A percentile compares a stretch with the other conserved stretches of the same genome.
Conservation (phyloP, 2,329 filamentous ascomycete species). For the Macrophomina pseudophaseolina region DNA sequence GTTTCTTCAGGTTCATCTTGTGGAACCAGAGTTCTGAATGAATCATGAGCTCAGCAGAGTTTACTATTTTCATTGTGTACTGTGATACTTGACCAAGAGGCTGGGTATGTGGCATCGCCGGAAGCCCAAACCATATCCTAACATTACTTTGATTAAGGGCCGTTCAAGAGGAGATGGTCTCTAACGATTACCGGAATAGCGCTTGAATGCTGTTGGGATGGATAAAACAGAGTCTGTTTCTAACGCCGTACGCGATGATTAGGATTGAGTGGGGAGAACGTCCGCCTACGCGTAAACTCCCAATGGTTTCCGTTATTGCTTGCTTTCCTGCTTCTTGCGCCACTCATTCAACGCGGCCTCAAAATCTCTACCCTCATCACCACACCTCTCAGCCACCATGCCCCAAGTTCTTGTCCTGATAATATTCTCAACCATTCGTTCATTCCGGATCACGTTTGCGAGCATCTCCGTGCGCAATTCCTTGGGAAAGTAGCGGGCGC, state of each 20-base stretch:
- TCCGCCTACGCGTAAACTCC: background rate
- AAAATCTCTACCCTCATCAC: slow-evolving; percentile 53
- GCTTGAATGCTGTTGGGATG: slow-evolving; percentile 9
- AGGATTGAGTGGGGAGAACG: slow-evolving; percentile 3
- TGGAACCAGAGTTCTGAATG: too few species aligned
- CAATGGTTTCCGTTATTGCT: background rate
- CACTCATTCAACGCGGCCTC: slow-evolving; percentile 44
- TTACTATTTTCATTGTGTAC: too few species aligned
- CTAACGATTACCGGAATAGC: background rate
- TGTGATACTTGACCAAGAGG: too few species aligned
- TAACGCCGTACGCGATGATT: background rate
- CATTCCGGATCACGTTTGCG: slow-evolving; percentile 73
- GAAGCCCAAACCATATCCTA: too few species aligned
- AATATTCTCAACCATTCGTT: slow-evolving; percentile 77
- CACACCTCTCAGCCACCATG: slow-evolving; percentile 76
- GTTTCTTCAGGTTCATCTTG: too few species aligned
- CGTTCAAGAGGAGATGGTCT: too few species aligned
- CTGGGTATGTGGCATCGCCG: too few species aligned
- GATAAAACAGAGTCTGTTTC: background rate
- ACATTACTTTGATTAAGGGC: too few species aligned
- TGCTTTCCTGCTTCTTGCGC: slow-evolving; percentile 30
- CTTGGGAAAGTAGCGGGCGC: slow-evolving; percentile 76
- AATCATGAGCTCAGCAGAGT: too few species aligned
- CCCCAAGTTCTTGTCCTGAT: slow-evolving; percentile 83
- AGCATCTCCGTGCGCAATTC: slow-evolving; percentile 83